Percentiles rank a stretch among this genome's conserved stretches.
Evolutionary conservation across 805 yeast genomes (phyloP).

Genomic region (Dipodascus albidus): DNA sequence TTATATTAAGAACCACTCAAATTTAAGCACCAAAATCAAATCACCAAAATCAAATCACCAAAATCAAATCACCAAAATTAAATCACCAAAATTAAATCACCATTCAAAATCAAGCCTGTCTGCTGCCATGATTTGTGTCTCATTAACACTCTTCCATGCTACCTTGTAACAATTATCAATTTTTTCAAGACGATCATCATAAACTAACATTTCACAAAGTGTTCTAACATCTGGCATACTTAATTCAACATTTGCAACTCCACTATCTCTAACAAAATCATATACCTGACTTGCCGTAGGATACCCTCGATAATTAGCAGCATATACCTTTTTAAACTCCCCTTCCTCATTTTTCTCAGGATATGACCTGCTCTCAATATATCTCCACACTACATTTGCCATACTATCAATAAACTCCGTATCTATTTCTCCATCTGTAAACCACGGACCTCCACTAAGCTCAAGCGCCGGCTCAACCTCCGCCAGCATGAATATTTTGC

Average conservation of each 20-base stretch:
- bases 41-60: too few relatives aligned
- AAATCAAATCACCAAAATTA: too few relatives aligned
- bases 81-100: too few relatives aligned
- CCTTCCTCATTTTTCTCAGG: constrained; percentile 31
- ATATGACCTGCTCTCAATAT: constrained; percentile 55
- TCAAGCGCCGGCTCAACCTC: constrained; percentile 78
- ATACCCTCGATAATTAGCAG: constrained; percentile 44
- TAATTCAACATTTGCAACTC: constrained; percentile 67
- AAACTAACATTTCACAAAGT: constrained; percentile 66
- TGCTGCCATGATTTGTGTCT: background rate
- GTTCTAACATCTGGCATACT: constrained; percentile 56
- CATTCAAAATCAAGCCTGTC: background rate
- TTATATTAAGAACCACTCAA: too few relatives aligned
- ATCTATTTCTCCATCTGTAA: constrained; percentile 80
- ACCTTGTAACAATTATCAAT: constrained; percentile 26
- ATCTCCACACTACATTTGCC: constrained; percentile 71
- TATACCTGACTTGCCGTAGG: constrained; percentile 57
- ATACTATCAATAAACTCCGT: constrained; percentile 77
- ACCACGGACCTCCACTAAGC: constrained; percentile 94
- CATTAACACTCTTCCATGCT: background rate
- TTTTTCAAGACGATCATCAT: constrained; percentile 51
- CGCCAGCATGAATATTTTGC: constrained; percentile 83
- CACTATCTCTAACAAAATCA: constrained; percentile 52
- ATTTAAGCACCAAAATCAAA: too few relatives aligned
- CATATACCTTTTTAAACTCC: constrained; percentile 36